Evolutionary conservation across 352 stramenopile species (phyloP).

Genomic region (Saprolegnia parasitica): DNA sequence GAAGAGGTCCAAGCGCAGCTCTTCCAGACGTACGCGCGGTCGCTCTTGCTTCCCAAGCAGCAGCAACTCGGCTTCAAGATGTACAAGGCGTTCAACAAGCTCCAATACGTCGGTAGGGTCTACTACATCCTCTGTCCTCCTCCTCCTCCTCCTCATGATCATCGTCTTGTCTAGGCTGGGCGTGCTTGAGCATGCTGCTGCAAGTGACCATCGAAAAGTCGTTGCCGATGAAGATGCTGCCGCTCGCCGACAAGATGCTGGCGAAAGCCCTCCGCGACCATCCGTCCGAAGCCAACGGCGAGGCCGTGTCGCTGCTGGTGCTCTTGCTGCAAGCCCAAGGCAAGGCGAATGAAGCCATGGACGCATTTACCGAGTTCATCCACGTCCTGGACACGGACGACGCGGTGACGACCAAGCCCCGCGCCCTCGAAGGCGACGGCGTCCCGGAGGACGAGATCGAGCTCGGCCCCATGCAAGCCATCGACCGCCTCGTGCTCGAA

Average conservation of each 20-base stretch:
- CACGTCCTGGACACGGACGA: constrained; percentile 7
- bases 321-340: constrained; percentile 69
- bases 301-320: constrained; percentile 64
- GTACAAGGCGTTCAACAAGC: constrained; percentile 67
- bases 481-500: constrained; percentile 67
- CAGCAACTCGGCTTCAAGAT: constrained; percentile 85
- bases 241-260: constrained; percentile 74
- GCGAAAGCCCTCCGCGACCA: constrained; percentile 63
- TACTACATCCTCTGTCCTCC: background rate
- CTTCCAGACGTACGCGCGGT: constrained; percentile 61
- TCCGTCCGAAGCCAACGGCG: constrained; percentile 46
- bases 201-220: constrained; percentile 50
- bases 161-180: constrained; percentile 72
- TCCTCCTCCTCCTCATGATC: too few relatives aligned
- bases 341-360: constrained; percentile 57
- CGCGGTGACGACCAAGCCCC: constrained; percentile 34
- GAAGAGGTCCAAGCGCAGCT: constrained; percentile 70
- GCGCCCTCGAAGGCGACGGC: constrained; percentile 63
- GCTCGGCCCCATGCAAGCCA: constrained; percentile 71
- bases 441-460: constrained; percentile 81
- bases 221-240: constrained; percentile 66
- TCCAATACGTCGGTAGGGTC: constrained; percentile 52
- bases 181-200: constrained; percentile 74
- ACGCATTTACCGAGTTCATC: constrained; percentile 67
- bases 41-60: constrained; percentile 74